Base-by-base conservation (phyloP, 2,329 filamentous ascomycete species). In the Alternaria sp. region DNA sequence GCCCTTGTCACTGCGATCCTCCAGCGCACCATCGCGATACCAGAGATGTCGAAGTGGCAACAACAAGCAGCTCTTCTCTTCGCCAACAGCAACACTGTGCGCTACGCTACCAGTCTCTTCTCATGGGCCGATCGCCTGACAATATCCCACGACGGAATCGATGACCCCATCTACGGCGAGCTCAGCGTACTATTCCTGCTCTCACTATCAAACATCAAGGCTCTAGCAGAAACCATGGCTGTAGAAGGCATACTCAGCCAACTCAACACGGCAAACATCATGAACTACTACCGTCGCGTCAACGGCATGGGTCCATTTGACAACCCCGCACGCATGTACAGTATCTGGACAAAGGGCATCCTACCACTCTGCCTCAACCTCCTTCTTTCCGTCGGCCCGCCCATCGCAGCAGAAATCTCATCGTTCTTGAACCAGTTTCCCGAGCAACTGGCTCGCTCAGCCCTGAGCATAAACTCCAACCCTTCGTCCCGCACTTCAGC, bases 111-210 rank as follows among this genome's bases (percentile, higher is more conserved):
- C 5, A 92, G 91, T 33, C 84, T 99, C 5, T 98, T 94, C 78
- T 97, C 93, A 0, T 99, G 95, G 95, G 87, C 94, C 4, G 93
- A 98, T 76, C 88, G 89, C 65, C 84, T 98, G 24, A 86, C 90
- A 0, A 84, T 90, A 34, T 28, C 60, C 2, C 65, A 70, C 54
- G 67, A 71, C n/a, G 68, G 72, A 26, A 85, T 90, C 56, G 87
- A 88, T 28, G 94, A 98, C 72, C 94, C 95, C 0, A 83, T 98
- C 29, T 98, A 97, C 76, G 95, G 93, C 63, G 93, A 97, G 73
- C 85, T 97, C n/a, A 91, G 91, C 69, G 85, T 97, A 39, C 84
- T 93, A 26, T 96, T 98, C 77, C 84, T 99, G 13, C 86, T 97
- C 23, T 91, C 96, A 66, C 84, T 99, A 11, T 97, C 93, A 1